Evolutionary conservation across 768 basidiomycete genomes (phyloP), one percentile per base, ranked within the genome.

Genomic region (Trametes meyenii): DNA sequence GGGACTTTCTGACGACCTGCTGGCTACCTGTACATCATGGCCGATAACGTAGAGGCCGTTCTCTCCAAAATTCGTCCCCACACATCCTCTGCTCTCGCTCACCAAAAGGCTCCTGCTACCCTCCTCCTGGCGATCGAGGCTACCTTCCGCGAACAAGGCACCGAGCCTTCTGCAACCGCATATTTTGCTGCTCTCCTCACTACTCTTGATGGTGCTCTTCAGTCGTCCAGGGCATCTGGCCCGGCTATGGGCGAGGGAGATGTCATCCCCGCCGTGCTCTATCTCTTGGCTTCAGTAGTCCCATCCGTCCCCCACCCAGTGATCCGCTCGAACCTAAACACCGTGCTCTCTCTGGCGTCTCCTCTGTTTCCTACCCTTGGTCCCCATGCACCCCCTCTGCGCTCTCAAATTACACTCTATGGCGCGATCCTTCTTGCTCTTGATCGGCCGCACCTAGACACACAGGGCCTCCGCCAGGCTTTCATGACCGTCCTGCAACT

Each of bases 121-220:
- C 84, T 98, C 23, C 82, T 98, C 45, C 75, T 81, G 58, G 96
- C 94, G 2, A 79, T 98, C 66, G 96, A 98, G 75, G 82, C 86
- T 16, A 92, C 88, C 42, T 83, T 88, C 66, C 76, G 81, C 66
- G 90, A 92, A 68, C 87, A 89, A 68, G 78, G 77, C 62, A 80
- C 87, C 8, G 86, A 89, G 55, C 75, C 77, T 42, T 82, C 89
- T 8, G 82, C 96, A 7, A 94, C 94, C 1, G 96, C 97, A 33
- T 98, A 98, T 78, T 97, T 96, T 75, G 92, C 94, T n/a, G 89
- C 91, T 3, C 80, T 96, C 60, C 78, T 93, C 50, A 94, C 93
- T 13, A 90, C 92, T 8, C 81, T 96, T 33, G 90, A 93, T 69
- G 85, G 88, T 60, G 86, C 88, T 12, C 73, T 94, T 24, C 85